Evolutionary conservation across 345 rosid genomes (phyloP).

Genomic region (Linum trigynum): DNA sequence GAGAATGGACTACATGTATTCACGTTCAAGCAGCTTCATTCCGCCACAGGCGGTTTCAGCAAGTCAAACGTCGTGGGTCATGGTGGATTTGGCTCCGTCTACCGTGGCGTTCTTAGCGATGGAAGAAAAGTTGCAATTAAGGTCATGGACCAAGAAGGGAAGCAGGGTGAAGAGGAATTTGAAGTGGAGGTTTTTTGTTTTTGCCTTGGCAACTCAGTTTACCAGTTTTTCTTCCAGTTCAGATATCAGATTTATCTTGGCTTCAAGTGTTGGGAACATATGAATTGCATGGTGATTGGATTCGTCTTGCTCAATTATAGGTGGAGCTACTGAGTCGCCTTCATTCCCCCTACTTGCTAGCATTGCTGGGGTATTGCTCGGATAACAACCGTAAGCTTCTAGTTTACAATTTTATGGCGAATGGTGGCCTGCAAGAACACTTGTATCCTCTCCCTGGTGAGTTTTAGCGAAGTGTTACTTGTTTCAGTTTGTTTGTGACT

Average conservation of each 20-base stretch:
- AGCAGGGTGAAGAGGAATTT: constrained; percentile 92
- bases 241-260: background rate
- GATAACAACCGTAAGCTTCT: constrained; percentile 15
- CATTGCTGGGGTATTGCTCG: constrained; percentile 26
- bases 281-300: background rate
- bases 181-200: constrained; percentile 57
- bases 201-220: background rate
- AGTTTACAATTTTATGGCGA: constrained; percentile 27
- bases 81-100: constrained; percentile 25
- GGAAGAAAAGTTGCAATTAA: constrained; percentile 27
- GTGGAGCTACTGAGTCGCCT: constrained; percentile 70
- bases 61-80: constrained; percentile 65
- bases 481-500: background rate
- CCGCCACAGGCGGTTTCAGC: constrained; percentile 81
- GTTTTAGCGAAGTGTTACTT: constrained; percentile 1
- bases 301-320: constrained; percentile 12
- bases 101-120: constrained; percentile 22
- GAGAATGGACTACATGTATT: constrained; percentile 61
- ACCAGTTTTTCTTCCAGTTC: background rate
- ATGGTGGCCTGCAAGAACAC: constrained; percentile 71
- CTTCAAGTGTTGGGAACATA: background rate
- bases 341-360: constrained; percentile 25
- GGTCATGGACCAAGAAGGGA: constrained; percentile 52
- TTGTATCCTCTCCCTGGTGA: constrained; percentile 59
- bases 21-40: constrained; percentile 73